These are phyloP conservation scores for Kluyveromyces siamensis DNA, from an alignment of 805 yeast genomes.

Conservation along the genomic window DNA sequence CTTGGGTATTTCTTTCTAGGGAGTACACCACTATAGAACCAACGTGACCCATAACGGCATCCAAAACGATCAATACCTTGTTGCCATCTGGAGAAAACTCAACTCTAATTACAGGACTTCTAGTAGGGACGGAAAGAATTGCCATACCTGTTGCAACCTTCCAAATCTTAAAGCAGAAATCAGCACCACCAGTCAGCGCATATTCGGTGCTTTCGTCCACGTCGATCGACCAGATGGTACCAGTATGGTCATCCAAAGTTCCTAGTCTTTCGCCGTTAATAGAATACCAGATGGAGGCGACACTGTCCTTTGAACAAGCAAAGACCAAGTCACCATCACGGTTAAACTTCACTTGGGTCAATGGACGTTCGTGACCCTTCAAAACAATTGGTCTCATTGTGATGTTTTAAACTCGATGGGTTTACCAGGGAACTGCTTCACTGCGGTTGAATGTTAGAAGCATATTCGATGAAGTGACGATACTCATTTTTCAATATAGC, in stretches of 20 bases:
- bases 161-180: constrained; percentile 80
- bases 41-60: constrained; percentile 82
- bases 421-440: background rate
- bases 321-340: constrained; percentile 90
- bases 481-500: background rate
- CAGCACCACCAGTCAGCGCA: constrained; percentile 87
- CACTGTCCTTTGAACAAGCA: constrained; percentile 85
- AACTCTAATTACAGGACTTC: constrained; percentile 86
- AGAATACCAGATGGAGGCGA: constrained; percentile 89
- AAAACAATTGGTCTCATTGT: constrained; percentile 59
- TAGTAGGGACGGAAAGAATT: constrained; percentile 60
- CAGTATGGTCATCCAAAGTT: constrained; percentile 79
- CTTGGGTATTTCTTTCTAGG: constrained; percentile 37
- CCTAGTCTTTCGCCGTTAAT: constrained; percentile 96
- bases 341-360: constrained; percentile 93
- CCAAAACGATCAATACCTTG: constrained; percentile 68
- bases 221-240: constrained; percentile 94
- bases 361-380: constrained; percentile 96
- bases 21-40: constrained; percentile 69
- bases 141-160: constrained; percentile 68
- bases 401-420: background rate
- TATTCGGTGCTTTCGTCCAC: constrained; percentile 60
- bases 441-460: too few species aligned
- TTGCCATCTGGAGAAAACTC: constrained; percentile 71
- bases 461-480: background rate